Base-by-base conservation (phyloP, 805 yeast species). In the Metschnikowia rubicola region DNA sequence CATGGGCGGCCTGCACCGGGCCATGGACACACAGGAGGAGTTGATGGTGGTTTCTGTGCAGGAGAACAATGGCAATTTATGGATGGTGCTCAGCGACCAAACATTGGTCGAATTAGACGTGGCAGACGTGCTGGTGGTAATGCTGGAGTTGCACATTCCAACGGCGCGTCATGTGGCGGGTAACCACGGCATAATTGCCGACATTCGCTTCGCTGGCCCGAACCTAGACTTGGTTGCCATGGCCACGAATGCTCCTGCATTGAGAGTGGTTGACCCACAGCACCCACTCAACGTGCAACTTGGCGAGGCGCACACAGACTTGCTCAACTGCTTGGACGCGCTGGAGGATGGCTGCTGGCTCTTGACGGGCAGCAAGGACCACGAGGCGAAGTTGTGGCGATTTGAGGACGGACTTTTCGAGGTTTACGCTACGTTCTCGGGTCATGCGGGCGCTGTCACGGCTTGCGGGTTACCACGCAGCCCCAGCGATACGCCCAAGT, bases 101-200 rank as follows among this genome's bases (percentile, higher is more conserved):
- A 85, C 97, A 0, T 66, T 94, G 12, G 73, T 77, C 28, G 72
- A 79, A 53, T 35, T 54, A 35, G 48, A 36, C 29, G 61, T 83
- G 21, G 74, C 74, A 36, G 43, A 61, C 9, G 51, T 72, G 2
- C 47, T 41, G 51, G 58, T 39, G 56, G 61, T 37, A 28, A 64
- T 57, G 3, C 39, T 36, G 11, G 47, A 51, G 1, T 10, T 36
- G 19, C 38, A 30, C 29, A 62, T 86, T n/a, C 74, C 76, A 15
- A 61, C 78, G 2, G 57, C 65, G 8, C 72, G 82, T 46, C 75
- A 80, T 36, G 74, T 90, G 56, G 94, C 97, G 0, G 97, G 97
- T 56, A 90, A 90, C 65, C 96, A 92, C 67, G 98, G 97, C 47
- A 92, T 94, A 26, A 83, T 94, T 58, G 96, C 97, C 2, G 98